Conservation (phyloP, 345 rosid genomes). For the Eucalyptus sp. region DNA sequence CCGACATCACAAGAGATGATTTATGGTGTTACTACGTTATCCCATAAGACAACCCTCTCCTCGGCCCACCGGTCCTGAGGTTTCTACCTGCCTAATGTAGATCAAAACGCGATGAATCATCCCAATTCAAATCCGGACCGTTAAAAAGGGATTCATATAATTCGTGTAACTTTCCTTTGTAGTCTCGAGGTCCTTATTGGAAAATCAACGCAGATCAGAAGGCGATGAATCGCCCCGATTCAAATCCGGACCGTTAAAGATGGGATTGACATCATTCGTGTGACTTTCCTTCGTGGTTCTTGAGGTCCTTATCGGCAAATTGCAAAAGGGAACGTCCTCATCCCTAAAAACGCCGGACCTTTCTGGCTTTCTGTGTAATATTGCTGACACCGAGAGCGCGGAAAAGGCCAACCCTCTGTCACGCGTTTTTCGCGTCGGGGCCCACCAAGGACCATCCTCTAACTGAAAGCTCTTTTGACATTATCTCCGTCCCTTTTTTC, state of each 20-base stretch:
- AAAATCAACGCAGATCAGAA: background rate
- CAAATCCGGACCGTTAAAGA: background rate
- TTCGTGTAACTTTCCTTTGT: background rate
- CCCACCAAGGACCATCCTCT: background rate
- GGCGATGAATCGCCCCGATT: background rate
- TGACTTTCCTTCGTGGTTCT: background rate
- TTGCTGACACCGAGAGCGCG: background rate
- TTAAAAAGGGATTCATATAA: background rate
- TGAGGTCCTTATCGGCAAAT: background rate
- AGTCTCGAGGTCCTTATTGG: background rate
- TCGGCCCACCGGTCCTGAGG: accelerated
- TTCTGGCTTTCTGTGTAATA: background rate
- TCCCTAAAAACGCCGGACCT: background rate
- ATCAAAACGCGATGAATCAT: background rate
- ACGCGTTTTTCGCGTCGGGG: background rate
- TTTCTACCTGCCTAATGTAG: background rate
- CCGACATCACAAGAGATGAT: background rate
- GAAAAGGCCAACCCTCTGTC: background rate
- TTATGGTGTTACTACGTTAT: background rate
- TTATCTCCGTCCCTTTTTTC: background rate
- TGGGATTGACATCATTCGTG: accelerated
- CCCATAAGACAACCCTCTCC: accelerated
- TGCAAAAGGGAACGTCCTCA: background rate
- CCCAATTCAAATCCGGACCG: background rate
- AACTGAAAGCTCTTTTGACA: background rate